Evolutionary conservation across 2,329 filamentous ascomycete species (phyloP), one percentile per base, ranked within the genome.

Genomic region (Fusarium newnesense): DNA sequence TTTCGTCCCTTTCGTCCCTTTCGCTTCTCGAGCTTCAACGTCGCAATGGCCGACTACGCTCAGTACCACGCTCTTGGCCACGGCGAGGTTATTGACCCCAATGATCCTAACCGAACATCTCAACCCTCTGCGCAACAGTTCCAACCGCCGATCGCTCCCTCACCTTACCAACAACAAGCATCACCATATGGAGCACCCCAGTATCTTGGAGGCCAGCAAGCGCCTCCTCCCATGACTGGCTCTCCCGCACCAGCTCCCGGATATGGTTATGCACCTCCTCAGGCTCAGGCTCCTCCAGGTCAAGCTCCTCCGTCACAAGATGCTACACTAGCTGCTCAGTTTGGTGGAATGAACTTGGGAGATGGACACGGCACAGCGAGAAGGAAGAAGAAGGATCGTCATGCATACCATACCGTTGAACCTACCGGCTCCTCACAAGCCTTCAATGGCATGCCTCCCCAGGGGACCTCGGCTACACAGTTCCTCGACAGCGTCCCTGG

Each of bases 341-440:
- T 97, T 92, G 91, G 92, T 46, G 91, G 90, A 68, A 89, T 97
- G 88, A 91, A 87, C 44, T 85, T 97, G 75, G 90, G 87, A 39
- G 79, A 80, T 39, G 81, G 86, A 50, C 84, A 86, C 40, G 81
- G 88, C 54, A 85, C 85, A 5, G 83, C 83, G 64, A 87, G 90
- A 80, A 93, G 87, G 82, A 94, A 95, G 87, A 98, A 97, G 90
- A 98, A 97, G 88, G 93, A 98, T 81, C 90, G 94, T 67, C 96
- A 98, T 83, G 96, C 95, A 72, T 93, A 97, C 82, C 96, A 98
- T 82, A 92, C 90, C 43, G 90, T 98, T 60, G 94, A 96, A 73
- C 90, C 93, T 28, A 87, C 87, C 9, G 90, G 91, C 56, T 90
- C 90, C 39, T 90, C 91, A 10, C 90, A 93, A 78, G 85, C 90